Evolutionary conservation across 352 stramenopile species (phyloP).

Genomic region (Phytophthora citricola): DNA sequence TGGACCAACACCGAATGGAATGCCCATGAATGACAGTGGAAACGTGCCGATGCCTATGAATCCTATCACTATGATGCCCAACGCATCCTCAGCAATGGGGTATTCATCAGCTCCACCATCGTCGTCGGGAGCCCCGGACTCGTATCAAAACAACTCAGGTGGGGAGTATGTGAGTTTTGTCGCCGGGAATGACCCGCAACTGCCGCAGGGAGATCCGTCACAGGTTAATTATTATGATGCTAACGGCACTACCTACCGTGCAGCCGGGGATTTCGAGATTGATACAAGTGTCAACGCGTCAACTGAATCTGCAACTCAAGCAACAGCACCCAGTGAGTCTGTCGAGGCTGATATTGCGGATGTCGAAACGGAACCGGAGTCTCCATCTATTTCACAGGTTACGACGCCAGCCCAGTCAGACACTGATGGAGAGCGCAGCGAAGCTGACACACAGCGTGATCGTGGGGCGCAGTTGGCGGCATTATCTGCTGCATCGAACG

Average conservation of each 20-base stretch:
- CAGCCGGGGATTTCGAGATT: slow-evolving; percentile 59
- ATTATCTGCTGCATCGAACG: slow-evolving; percentile 42
- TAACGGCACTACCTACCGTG: slow-evolving; percentile 71
- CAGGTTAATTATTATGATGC: slow-evolving; percentile 75
- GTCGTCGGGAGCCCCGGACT: slow-evolving; percentile 22
- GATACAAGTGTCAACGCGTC: slow-evolving; percentile 24
- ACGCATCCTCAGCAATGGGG: slow-evolving; percentile 25
- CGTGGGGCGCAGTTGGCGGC: slow-evolving; percentile 36
- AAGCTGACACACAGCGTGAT: slow-evolving; percentile 31
- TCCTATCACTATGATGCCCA: slow-evolving; percentile 31
- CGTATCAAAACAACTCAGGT: slow-evolving; percentile 29
- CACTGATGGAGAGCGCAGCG: slow-evolving; percentile 51
- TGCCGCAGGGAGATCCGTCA: slow-evolving; percentile 41
- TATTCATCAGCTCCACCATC: slow-evolving; percentile 22
- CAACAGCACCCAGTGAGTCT: neutral
- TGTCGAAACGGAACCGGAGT: slow-evolving; percentile 68
- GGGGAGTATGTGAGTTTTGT: slow-evolving; percentile 53
- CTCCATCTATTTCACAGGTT: slow-evolving; percentile 68
- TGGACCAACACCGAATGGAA: slow-evolving; percentile 14
- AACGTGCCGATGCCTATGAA: slow-evolving; percentile 36
- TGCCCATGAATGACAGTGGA: slow-evolving; percentile 26
- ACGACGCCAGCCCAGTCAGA: slow-evolving; percentile 78
- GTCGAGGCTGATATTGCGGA: slow-evolving; percentile 38
- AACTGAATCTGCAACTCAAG: neutral
- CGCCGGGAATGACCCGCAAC: slow-evolving; percentile 61